Base-by-base conservation (phyloP, 2,329 filamentous ascomycete genomes). In the Exophiala calicioides region DNA sequence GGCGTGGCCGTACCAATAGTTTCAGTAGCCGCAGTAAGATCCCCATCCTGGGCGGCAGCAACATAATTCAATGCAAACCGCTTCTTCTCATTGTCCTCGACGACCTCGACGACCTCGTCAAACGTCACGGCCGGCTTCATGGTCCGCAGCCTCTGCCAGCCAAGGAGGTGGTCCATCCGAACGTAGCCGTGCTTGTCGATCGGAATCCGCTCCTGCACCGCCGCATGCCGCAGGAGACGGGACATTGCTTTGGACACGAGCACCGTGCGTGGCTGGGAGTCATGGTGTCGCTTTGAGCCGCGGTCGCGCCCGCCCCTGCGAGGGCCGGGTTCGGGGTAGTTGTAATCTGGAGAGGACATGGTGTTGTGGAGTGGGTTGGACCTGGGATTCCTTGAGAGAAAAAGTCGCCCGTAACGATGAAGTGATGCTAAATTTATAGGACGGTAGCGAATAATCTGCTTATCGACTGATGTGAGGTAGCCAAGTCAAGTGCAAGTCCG, bases 1-100 rank as follows among this genome's bases (percentile, higher is more conserved):
- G 4, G 31, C n/a, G 31, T 44, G 1, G 43, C 26, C 13, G 44
- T 24, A 4, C 47, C 15, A 13, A 51, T 38, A 2, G 43, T 33
- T 9, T 57, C 53, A 5, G 47, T 13, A 7, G 3, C 38, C 10
- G 12, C 5, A 5, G 21, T 27, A 20, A 7, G 20, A 15, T 20
- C 41, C 50, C 31, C 54, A 55, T 23, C 58, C 60, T 56, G 19
- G 2, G 7, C 32, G 12, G 36, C 32, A 3, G 21, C 41, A 5
- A 67, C 77, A 34, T 79, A 79, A 42, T 89, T 84, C 62, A 97
- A 75, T 1, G 83, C 80, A 73, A 94, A 98, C 29, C 93, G 86
- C 68, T 96, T 86, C 72, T 98, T 98, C 62, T 91, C 87, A 63
- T 89, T 94, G 37, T 79, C 78, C 10, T 73, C 68, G 9, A 96